Percentiles rank a stretch among this genome's conserved stretches.
These are phyloP conservation scores for Taphrina sp. DNA, from an alignment of 1,139 yeast species.

Conservation along the genomic window DNA sequence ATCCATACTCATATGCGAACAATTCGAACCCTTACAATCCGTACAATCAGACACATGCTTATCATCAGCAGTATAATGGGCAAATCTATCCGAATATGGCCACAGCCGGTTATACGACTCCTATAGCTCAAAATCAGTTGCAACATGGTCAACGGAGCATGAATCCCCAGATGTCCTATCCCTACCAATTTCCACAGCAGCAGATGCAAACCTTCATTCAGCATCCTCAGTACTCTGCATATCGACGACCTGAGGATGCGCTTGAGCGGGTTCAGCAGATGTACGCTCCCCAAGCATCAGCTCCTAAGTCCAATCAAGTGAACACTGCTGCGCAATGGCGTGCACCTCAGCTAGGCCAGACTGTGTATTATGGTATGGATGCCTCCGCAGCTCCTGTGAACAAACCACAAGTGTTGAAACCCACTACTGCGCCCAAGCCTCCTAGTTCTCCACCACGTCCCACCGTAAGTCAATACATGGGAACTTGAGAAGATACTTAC, in stretches of 20 bases:
- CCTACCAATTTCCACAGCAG: not conserved
- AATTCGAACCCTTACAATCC: not conserved
- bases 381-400: constrained; percentile 3
- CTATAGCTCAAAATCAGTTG: too few relatives aligned
- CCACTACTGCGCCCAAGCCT: too few relatives aligned
- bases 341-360: not conserved
- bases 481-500: not conserved
- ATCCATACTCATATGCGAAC: constrained; percentile 14
- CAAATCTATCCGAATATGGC: not conserved
- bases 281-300: not conserved
- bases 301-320: too few relatives aligned
- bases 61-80: not conserved
- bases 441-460: constrained; percentile 29
- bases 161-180: constrained; percentile 3
- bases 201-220: not conserved
- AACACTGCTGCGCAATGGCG: constrained; percentile 6
- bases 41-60: not conserved
- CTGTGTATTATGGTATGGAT: constrained; percentile 5
- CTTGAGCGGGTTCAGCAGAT: constrained; percentile 13
- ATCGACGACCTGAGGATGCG: constrained; percentile 20
- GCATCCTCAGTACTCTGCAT: constrained; percentile 1
- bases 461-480: constrained; percentile 6
- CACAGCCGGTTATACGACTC: too few relatives aligned
- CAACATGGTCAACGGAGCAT: not conserved
- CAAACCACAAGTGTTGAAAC: not conserved